phyloP scores from a whole-genome alignment of 352 stramenopile genomes.

The Elongisporangium prolatum region DNA sequence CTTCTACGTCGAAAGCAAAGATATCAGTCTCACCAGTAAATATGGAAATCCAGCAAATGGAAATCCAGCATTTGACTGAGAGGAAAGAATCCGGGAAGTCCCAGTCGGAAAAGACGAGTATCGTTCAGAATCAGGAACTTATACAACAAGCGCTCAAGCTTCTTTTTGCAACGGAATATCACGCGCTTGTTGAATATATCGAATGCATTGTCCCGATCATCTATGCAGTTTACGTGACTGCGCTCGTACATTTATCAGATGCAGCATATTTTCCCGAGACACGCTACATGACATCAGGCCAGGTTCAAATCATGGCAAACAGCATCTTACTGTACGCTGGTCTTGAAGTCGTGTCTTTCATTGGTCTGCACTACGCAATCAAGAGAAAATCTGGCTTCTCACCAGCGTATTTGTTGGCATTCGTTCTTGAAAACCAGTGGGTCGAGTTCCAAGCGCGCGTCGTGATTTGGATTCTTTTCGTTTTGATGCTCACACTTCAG shows the following conservation, averaged over 20 bases:
- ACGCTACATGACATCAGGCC: constrained; percentile 3
- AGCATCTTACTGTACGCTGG: constrained; percentile 19
- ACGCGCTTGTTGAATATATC: constrained; percentile 21
- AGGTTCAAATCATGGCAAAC: constrained; percentile 1
- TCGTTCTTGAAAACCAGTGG: constrained; percentile 33
- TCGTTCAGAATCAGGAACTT: too few species aligned
- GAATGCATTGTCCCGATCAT: constrained; percentile 19
- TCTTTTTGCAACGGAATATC: constrained; percentile 17
- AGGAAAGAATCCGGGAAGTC: background rate
- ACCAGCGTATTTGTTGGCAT: constrained; percentile 23
- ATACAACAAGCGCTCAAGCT: constrained; percentile 1
- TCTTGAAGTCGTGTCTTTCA: constrained; percentile 20
- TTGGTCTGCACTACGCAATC: constrained; percentile 9
- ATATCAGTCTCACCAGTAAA: too few species aligned
- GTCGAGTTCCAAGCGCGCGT: constrained; percentile 14
- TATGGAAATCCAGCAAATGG: too few species aligned
- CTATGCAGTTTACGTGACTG: constrained; percentile 15
- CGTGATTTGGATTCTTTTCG: constrained; percentile 24
- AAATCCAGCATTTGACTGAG: background rate
- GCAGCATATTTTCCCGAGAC: constrained; percentile 15
- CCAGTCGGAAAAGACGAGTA: background rate
- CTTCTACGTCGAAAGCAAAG: background rate
- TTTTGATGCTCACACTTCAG: constrained; percentile 17
- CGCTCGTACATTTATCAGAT: constrained; percentile 10
- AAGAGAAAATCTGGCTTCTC: constrained; percentile 17